phyloP scores from a whole-genome alignment of 331 rosid species.

The Pyracantha coccinea region DNA sequence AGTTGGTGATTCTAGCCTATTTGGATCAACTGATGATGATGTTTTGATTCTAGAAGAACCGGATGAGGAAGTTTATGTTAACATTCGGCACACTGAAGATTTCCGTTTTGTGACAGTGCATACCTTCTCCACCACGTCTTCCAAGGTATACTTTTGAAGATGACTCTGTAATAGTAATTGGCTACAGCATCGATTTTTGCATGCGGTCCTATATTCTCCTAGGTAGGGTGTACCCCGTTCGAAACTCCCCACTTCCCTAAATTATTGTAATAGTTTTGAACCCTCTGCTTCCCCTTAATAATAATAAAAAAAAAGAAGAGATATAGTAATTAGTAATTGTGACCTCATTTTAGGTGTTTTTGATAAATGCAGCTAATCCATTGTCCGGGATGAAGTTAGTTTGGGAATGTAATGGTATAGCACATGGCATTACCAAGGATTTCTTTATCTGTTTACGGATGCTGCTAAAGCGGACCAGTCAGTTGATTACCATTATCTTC shows the following conservation, averaged over 20 bases:
- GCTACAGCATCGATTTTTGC: slow-evolving; percentile 8
- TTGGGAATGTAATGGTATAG: slow-evolving; percentile 74
- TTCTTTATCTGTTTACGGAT: slow-evolving; percentile 77
- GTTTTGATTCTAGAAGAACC: slow-evolving; percentile 70
- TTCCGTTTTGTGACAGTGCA: slow-evolving; percentile 68
- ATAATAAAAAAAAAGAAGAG: too few species aligned
- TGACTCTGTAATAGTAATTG: background rate
- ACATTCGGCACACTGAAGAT: slow-evolving; percentile 70
- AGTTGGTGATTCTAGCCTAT: background rate
- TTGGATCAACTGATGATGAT: slow-evolving; percentile 84
- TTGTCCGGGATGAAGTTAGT: slow-evolving; percentile 66
- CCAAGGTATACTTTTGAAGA: slow-evolving; percentile 57
- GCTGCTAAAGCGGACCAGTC: slow-evolving; percentile 56
- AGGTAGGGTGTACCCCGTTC: too few species aligned
- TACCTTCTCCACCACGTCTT: slow-evolving; percentile 52
- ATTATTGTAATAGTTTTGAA: too few species aligned
- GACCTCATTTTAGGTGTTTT: slow-evolving; percentile 72
- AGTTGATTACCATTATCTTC: slow-evolving; percentile 76
- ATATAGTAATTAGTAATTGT: slow-evolving; percentile 22
- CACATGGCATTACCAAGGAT: slow-evolving; percentile 79
- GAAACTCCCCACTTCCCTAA: too few species aligned
- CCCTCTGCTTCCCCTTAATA: too few species aligned
- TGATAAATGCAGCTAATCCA: slow-evolving; percentile 91
- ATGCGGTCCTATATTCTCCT: too few species aligned
- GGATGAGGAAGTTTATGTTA: slow-evolving; percentile 52